Base-by-base conservation (phyloP, 2,329 filamentous ascomycete species). In the Claviceps paspali region DNA sequence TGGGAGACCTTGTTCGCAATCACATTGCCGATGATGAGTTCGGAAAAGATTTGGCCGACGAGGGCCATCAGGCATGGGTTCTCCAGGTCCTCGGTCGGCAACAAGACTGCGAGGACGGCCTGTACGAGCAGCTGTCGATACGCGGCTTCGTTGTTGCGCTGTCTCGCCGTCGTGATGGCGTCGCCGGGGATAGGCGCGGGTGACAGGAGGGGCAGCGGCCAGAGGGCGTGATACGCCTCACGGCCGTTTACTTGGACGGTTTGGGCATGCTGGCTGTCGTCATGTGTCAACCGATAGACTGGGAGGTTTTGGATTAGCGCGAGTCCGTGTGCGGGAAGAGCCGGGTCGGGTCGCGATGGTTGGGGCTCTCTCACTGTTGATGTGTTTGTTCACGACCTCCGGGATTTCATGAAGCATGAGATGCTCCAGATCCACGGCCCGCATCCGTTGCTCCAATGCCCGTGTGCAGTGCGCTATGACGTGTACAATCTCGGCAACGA, bases 381-480 rank as follows among this genome's bases (percentile, higher is more conserved):
- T 65, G 60, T 98, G 91, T 47, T 69, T 73, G 56, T 87, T 77
- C 38, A 96, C 53, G 40, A 96, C 62, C 42, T 79, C 78, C 14
- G 88, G 85, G 32, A 96, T 67, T 61, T 96, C 88, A 54, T 98
- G 85, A 42, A 96, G 66, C 30, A 94, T 47, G 47, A 98, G 58
- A 45, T 76, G 75, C 62, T 91, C 83, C 42, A 95, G 56, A 59
- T 96, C 87, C 21, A 92, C 72, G 52, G 79, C 76, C 41, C 85
- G 73, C 41, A 94, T 60, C 48, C 91, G 73, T 62, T 94, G 81
- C 61, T 96, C 91, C 41, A 98, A 60, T 6, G 79, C 84, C 40
- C 84, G 71, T 29, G 85, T 94, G 57, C 83, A 91, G 59, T 96
- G 88, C 29, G 88, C 91, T 50, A 96, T 82, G 46, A 94, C 79